Percentiles rank a stretch among this genome's conserved stretches.
Evolutionary conservation across 2,329 filamentous ascomycete species (phyloP).

Genomic region (Fusarium sambucinum): DNA sequence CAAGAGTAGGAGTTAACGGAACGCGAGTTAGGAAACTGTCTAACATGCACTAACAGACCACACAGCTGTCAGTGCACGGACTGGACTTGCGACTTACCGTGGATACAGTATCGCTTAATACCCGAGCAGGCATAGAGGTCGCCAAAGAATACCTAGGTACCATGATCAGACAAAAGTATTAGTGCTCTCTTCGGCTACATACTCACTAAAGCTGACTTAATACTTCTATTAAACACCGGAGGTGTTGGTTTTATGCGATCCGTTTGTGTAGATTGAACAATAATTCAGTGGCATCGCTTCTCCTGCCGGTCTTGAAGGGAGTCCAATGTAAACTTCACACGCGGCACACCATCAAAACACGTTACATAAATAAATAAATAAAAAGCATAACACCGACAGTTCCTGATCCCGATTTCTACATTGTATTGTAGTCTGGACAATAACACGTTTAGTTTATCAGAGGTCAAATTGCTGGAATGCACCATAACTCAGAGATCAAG

Average conservation of each 20-base stretch:
- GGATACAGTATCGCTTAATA: background rate
- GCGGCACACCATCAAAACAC: background rate
- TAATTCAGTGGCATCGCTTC: too few relatives aligned
- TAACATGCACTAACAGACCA: background rate
- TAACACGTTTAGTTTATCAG: background rate
- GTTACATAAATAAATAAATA: background rate
- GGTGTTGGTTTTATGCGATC: too few relatives aligned
- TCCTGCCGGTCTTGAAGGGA: too few relatives aligned
- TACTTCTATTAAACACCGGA: too few relatives aligned
- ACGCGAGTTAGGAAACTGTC: background rate
- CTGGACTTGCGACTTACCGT: background rate
- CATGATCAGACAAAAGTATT: too few relatives aligned
- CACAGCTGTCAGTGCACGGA: background rate
- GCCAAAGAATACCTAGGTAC: too few relatives aligned
- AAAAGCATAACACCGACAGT: background rate
- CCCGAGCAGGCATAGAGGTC: too few relatives aligned
- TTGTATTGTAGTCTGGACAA: background rate
- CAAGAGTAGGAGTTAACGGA: background rate
- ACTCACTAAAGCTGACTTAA: too few relatives aligned
- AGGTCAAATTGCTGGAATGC: background rate
- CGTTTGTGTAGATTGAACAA: too few relatives aligned
- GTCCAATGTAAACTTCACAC: too few relatives aligned
- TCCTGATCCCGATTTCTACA: background rate
- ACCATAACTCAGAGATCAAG: conserved; percentile 3
- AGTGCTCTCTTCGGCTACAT: too few relatives aligned